Percentiles rank a stretch among this genome's conserved stretches.
Evolutionary conservation across 805 yeast genomes (phyloP).

Genomic region (Wickerhamomyces rabaulensis): DNA sequence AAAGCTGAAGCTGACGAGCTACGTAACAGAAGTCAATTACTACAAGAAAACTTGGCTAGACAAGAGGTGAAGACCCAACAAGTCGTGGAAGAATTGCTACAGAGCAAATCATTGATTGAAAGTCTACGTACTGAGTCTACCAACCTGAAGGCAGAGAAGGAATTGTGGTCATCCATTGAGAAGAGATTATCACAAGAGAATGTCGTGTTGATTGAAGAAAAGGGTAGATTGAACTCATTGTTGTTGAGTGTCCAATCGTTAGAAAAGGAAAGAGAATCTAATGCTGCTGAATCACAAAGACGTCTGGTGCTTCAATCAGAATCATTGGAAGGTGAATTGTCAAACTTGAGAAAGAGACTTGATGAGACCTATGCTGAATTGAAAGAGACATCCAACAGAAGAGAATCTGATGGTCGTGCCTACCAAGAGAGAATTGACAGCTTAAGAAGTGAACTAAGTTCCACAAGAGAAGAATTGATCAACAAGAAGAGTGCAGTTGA

Average conservation of each 20-base stretch:
- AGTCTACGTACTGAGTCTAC: slow-evolving; percentile 39
- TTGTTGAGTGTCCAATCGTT: slow-evolving; percentile 56
- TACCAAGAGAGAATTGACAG: slow-evolving; percentile 58
- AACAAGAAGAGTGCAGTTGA: slow-evolving; percentile 36
- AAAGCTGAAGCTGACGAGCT: slow-evolving; percentile 43
- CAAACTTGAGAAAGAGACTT: slow-evolving; percentile 39
- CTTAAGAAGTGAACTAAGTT: slow-evolving; percentile 39
- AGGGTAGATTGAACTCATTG: slow-evolving; percentile 48
- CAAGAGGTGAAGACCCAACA: slow-evolving; percentile 46
- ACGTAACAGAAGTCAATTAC: slow-evolving; percentile 29
- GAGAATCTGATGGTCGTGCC: slow-evolving; percentile 51
- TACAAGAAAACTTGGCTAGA: slow-evolving; percentile 38
- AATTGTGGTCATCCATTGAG: slow-evolving; percentile 44
- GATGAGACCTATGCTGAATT: slow-evolving; percentile 47
- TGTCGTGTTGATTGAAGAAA: slow-evolving; percentile 50
- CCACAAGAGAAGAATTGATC: slow-evolving; percentile 36
- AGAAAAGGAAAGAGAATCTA: slow-evolving; percentile 54
- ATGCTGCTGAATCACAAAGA: slow-evolving; percentile 43
- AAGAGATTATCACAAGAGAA: slow-evolving; percentile 48
- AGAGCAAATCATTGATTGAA: slow-evolving; percentile 42
- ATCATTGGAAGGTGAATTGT: slow-evolving; percentile 42
- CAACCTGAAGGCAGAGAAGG: slow-evolving; percentile 50
- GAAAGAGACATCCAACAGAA: slow-evolving; percentile 43
- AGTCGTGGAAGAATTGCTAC: slow-evolving; percentile 50
- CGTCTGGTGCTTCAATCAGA: slow-evolving; percentile 46